These are phyloP conservation scores for Sinapis alba DNA, from an alignment of 441 rosid species.

Conservation along the genomic window DNA sequence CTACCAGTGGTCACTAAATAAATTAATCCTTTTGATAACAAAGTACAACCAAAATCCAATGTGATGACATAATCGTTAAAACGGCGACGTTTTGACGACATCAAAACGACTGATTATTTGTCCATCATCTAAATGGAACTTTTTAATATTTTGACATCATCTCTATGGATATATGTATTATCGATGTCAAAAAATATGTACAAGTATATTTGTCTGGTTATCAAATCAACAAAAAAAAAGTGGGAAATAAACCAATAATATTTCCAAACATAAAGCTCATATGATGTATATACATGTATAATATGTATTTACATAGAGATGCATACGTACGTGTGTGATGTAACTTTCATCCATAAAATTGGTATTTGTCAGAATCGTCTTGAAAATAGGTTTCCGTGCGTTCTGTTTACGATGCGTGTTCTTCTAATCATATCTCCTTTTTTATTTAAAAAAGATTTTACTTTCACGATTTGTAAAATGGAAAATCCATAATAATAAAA, in stretches of 20 bases:
- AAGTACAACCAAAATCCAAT: slow-evolving; percentile 31
- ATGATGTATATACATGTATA: background rate
- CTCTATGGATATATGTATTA: background rate
- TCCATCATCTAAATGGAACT: slow-evolving; percentile 2
- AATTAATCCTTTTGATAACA: background rate
- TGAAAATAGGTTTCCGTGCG: slow-evolving; percentile 46
- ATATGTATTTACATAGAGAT: background rate
- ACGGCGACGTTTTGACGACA: slow-evolving; percentile 31
- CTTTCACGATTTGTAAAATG: background rate
- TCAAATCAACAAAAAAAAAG: background rate
- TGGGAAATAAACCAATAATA: background rate
- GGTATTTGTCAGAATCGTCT: slow-evolving; percentile 44
- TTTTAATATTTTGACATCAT: background rate
- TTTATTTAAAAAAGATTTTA: background rate
- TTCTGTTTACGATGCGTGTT: slow-evolving; percentile 37
- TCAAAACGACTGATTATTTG: slow-evolving; percentile 31
- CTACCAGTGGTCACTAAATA: slow-evolving; percentile 25
- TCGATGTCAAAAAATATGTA: background rate
- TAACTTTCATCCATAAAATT: slow-evolving; percentile 44
- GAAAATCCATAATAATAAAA: background rate
- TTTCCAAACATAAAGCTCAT: slow-evolving; percentile 6
- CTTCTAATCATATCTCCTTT: background rate
- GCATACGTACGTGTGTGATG: slow-evolving; percentile 35
- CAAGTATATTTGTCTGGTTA: slow-evolving; percentile 28
- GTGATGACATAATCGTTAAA: slow-evolving; percentile 23